Evolutionary conservation across 805 yeast species (phyloP).

Genomic region (Grigorovia transvaalensis): DNA sequence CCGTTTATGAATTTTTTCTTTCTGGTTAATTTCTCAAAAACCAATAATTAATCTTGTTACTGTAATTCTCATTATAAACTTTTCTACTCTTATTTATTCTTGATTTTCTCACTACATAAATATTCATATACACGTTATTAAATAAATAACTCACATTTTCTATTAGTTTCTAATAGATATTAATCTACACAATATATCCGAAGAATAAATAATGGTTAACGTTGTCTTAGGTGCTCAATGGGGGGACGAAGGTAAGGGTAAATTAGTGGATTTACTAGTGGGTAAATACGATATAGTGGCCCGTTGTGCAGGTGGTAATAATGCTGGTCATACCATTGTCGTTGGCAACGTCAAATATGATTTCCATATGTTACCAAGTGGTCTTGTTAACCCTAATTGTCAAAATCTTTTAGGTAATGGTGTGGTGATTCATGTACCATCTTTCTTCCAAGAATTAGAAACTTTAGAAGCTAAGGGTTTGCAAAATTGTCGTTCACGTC

Average conservation of each 20-base stretch:
- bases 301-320: constrained; percentile 97
- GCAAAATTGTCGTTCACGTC: constrained; percentile 43
- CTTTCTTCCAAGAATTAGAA: constrained; percentile 79
- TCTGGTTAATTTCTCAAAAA: not conserved
- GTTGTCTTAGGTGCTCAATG: constrained; percentile 98
- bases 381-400: constrained; percentile 91
- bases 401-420: constrained; percentile 87
- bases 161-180: not conserved
- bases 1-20: not conserved
- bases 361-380: constrained; percentile 98
- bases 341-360: constrained; percentile 83
- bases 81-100: no score
- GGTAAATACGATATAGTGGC: constrained; percentile 95
- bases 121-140: no score
- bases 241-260: constrained; percentile 99
- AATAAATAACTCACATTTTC: not conserved
- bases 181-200: not conserved
- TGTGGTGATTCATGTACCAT: constrained; percentile 91
- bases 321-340: constrained; percentile 98
- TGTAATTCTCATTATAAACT: not conserved
- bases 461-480: constrained; percentile 77
- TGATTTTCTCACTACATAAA: no score
- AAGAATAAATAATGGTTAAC: constrained; percentile 30
- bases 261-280: constrained; percentile 88
- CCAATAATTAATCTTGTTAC: not conserved